Conservation (phyloP, 2,329 filamentous ascomycete species). For the Alternaria novae-zelandiae region DNA sequence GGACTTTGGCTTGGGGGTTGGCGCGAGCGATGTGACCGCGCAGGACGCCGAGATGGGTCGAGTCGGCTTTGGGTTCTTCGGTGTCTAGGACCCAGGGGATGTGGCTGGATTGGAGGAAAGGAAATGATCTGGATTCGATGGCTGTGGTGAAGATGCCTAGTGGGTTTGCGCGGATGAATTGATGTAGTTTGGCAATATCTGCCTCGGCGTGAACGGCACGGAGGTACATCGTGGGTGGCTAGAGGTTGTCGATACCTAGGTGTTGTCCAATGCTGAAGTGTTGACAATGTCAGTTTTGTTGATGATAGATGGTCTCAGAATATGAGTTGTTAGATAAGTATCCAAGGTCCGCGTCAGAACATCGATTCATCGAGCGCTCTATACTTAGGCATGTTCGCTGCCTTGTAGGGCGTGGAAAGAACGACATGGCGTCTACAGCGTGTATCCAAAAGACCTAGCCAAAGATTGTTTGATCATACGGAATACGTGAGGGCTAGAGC, state of each 20-base stretch:
- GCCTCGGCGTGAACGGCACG: constrained; percentile 53
- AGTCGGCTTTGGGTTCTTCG: constrained; percentile 33
- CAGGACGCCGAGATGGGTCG: constrained; percentile 57
- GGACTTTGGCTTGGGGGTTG: constrained; percentile 69
- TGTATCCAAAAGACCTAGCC: not conserved
- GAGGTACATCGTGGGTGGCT: constrained; percentile 61
- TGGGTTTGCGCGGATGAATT: constrained; percentile 63
- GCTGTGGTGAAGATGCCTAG: constrained; percentile 69
- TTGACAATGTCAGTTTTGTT: not conserved
- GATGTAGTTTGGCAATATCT: constrained; percentile 57
- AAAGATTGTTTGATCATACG: not conserved
- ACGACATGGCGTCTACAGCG: not conserved
- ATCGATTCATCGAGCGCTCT: not conserved
- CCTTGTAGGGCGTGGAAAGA: not conserved
- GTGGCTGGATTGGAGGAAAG: constrained; percentile 33
- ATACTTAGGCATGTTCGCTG: not conserved
- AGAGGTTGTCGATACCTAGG: too few relatives aligned
- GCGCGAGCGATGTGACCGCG: constrained; percentile 67
- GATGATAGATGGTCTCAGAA: accelerated
- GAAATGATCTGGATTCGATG: constrained; percentile 45
- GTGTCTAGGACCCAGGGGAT: constrained; percentile 44
- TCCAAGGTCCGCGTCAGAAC: too few relatives aligned
- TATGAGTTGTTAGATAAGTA: too few relatives aligned
- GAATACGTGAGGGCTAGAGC: not conserved
- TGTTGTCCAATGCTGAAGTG: not conserved